Evolutionary conservation across 805 yeast genomes (phyloP).

Genomic region (Nakazawaea wickerhamii): DNA sequence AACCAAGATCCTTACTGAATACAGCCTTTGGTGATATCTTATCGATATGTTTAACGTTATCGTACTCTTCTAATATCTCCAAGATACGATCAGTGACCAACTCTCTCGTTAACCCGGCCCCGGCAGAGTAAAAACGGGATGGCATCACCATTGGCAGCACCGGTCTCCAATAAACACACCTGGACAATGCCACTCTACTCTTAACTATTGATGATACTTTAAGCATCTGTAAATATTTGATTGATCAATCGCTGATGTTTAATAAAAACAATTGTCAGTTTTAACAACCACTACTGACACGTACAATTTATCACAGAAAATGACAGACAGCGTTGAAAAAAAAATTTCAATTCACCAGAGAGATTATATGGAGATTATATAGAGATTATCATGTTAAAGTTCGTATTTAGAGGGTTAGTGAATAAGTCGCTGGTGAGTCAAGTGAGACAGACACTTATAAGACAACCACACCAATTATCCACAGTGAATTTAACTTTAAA

Average conservation of each 20-base stretch:
- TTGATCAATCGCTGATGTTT: too few species aligned
- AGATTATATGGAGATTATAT: neutral
- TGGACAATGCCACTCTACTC: too few species aligned
- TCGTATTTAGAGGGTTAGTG: conserved; percentile 18
- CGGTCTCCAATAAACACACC: too few species aligned
- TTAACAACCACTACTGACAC: too few species aligned
- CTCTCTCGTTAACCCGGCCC: conserved; percentile 59
- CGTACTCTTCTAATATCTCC: conserved; percentile 61
- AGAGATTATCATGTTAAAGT: conserved; percentile 9
- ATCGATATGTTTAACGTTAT: conserved; percentile 39
- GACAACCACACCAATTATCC: conserved; percentile 1
- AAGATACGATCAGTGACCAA: conserved; percentile 54
- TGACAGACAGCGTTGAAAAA: too few species aligned
- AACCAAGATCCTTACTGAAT: conserved; percentile 60
- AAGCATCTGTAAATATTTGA: too few species aligned
- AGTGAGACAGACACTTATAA: neutral
- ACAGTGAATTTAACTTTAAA: conserved; percentile 1
- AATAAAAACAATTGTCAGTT: too few species aligned
- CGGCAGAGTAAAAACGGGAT: conserved; percentile 40
- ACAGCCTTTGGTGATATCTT: conserved; percentile 37
- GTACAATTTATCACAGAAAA: too few species aligned
- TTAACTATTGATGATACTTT: too few species aligned
- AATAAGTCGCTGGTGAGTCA: neutral
- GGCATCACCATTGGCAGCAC: neutral
- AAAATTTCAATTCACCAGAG: neutral